Evolutionary conservation across 169 alveolate species (phyloP), one percentile per base, ranked within the genome.

Genomic region (Prorocentrum cordatum): DNA sequence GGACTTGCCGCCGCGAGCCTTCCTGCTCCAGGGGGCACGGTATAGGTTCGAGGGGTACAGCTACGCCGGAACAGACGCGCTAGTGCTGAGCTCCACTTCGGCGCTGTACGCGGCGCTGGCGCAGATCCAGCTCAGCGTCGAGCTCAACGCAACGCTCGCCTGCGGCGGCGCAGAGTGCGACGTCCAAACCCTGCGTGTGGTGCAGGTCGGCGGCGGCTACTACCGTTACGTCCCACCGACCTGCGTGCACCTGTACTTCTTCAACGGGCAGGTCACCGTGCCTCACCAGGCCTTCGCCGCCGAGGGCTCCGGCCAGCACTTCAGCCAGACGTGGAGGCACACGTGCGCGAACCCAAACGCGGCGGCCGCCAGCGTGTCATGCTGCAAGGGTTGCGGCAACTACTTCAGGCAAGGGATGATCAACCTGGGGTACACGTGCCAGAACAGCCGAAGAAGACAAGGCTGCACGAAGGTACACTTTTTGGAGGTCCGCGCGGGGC

Each of bases 81-180:
- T 39, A 24, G 68, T 59, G 18, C 27, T 59, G 68, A 6, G n/a
- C n/a, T n/a, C n/a, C n/a, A n/a, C n/a, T n/a, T n/a, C n/a, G n/a
- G n/a, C n/a, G n/a, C n/a, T n/a, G n/a, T n/a, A n/a, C n/a, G n/a
- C n/a, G n/a, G n/a, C n/a, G n/a, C n/a, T n/a, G n/a, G n/a, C n/a
- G n/a, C n/a, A n/a, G n/a, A n/a, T n/a, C n/a, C n/a, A n/a, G 18
- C 64, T 64, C 6, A 22, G 26, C 16, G 42, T 58, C 9, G 75
- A 77, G 62, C 88, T 77, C 12, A 42, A 42, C 24, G n/a, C 39
- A 5, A 24, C 47, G 14, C 31, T 77, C 29, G 33, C 58, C 22
- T 77, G 88, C 75, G 36, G 33, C 45, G 58, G 58, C 27, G 66
- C 32, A 39, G 88, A 77, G 67, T 77, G 88, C 32, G n/a, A 61